Evolutionary conservation across 2,329 filamentous ascomycete genomes (phyloP), one percentile per base, ranked within the genome.

Genomic region (Stagonosporopsis cucurbitacearum): DNA sequence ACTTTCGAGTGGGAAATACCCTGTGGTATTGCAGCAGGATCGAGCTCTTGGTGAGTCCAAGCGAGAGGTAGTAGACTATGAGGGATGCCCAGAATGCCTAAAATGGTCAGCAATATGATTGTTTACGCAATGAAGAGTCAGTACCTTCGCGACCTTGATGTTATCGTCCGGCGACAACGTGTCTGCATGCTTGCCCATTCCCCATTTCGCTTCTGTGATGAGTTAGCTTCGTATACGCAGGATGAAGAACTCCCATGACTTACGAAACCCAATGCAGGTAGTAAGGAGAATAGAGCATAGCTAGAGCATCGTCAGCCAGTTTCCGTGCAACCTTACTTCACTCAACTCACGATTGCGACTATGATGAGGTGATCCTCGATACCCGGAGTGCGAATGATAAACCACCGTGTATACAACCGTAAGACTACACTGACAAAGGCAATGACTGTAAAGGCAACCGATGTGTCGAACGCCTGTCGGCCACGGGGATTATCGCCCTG

Each of bases 41-140:
- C 1, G 72, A 74, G 22, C 47, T 60, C 49, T 75, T 75, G 3
- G 70, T 73, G 32, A 74, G 50, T 7, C 68, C 67, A 15, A 75
- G 66, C 2, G 70, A 69, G 2, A 73, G 49, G 37, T 73, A 68
- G 59, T 74, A 75, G 3, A 69, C 61, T 19, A 74, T 70, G 9
- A 74, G 60, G 41, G 61, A 68, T 13, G 63, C 67, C 64, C 69
- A 75, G 49, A 74, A 73, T 20, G 70, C 59, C 71, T 74, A 8
- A 0, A 2, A 17, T 36, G 2, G 22, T 65, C 35, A 58, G 60
- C 47, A 17, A 41, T n/a, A 8, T 6, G 11, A 0, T 9, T 2
- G 6, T 19, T 9, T 50, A 17, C 25, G 28, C 13, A 15, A 9
- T 1, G 12, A 7, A 37, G n/a, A 12, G 19, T 17, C 19, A 17